phyloP scores from a whole-genome alignment of 768 basidiomycete species.

The Guyanaporus albipodus region DNA sequence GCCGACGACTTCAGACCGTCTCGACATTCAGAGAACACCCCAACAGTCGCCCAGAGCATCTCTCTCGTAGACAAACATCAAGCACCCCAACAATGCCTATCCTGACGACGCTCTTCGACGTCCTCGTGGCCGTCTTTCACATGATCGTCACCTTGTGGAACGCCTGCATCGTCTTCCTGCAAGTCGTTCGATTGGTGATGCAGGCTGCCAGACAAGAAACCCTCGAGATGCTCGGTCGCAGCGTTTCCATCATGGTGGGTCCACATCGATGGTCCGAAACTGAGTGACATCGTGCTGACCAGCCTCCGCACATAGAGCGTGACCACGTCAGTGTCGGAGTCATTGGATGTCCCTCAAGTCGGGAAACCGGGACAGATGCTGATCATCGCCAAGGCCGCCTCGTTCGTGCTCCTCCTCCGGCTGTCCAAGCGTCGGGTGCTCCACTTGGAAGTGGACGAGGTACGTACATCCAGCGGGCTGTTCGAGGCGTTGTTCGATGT shows the following conservation, averaged over 20 bases:
- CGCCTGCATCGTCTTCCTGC: slow-evolving; percentile 11
- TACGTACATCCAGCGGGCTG: background rate
- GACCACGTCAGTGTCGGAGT: slow-evolving; percentile 1
- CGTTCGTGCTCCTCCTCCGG: slow-evolving; percentile 20
- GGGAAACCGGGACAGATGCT: slow-evolving; percentile 14
- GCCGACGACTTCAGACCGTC: too few species aligned
- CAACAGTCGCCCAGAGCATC: background rate
- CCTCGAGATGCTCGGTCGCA: slow-evolving; percentile 11
- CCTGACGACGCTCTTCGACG: slow-evolving; percentile 1
- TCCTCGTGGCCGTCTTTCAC: slow-evolving; percentile 5
- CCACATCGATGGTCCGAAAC: background rate
- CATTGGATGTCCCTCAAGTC: background rate
- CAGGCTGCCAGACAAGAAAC: slow-evolving; percentile 18
- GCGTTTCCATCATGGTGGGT: slow-evolving; percentile 8
- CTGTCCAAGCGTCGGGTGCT: slow-evolving; percentile 18
- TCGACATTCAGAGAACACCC: too few species aligned
- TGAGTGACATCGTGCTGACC: slow-evolving; percentile 3
- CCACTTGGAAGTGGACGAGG: slow-evolving; percentile 25
- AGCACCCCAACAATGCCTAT: slow-evolving; percentile 3
- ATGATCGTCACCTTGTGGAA: slow-evolving; percentile 6
- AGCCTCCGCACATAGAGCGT: slow-evolving; percentile 1
- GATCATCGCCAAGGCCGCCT: slow-evolving; percentile 15
- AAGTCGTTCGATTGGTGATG: slow-evolving; percentile 6
- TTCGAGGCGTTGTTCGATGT: background rate
- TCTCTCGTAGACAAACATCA: slow-evolving; percentile 1